Conservation (phyloP, 2,329 filamentous ascomycete species). For the Fusarium devonianum region DNA sequence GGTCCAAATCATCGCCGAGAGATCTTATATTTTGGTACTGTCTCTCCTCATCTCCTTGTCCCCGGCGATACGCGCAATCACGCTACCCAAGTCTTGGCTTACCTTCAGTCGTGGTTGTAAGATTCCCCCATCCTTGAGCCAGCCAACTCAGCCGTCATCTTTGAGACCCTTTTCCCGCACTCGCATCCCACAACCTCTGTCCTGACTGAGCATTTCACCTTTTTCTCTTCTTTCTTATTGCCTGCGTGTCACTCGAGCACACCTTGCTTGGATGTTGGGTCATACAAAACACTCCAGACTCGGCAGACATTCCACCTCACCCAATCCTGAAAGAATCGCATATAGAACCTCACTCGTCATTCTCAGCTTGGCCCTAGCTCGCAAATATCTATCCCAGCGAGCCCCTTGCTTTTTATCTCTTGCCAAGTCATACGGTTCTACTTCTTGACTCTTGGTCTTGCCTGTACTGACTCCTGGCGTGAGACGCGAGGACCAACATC, state of each 20-base stretch:
- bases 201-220: constrained; percentile 1
- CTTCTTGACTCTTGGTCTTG: neutral
- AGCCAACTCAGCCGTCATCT: no score
- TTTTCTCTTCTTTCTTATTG: constrained; percentile 1
- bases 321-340: no score
- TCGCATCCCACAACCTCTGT: constrained; percentile 2
- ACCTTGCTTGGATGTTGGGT: neutral
- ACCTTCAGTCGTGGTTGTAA: no score
- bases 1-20: constrained; percentile 23
- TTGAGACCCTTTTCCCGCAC: constrained; percentile 24
- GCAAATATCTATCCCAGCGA: constrained; percentile 22
- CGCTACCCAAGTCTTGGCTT: constrained; percentile 24
- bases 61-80: constrained; percentile 5
- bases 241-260: constrained; percentile 1
- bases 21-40: constrained; percentile 29
- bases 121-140: constrained; percentile 10
- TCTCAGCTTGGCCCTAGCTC: no score
- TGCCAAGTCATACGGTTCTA: constrained; percentile 9
- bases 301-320: constrained; percentile 3
- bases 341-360: no score
- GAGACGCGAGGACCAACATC: neutral
- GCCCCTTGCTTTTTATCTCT: constrained; percentile 15
- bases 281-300: constrained; percentile 28
- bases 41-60: constrained; percentile 31
- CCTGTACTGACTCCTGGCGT: neutral